Evolutionary conservation across 2,329 filamentous ascomycete species (phyloP), one percentile per base, ranked within the genome.

Genomic region (Dryadomyces quercivorus): DNA sequence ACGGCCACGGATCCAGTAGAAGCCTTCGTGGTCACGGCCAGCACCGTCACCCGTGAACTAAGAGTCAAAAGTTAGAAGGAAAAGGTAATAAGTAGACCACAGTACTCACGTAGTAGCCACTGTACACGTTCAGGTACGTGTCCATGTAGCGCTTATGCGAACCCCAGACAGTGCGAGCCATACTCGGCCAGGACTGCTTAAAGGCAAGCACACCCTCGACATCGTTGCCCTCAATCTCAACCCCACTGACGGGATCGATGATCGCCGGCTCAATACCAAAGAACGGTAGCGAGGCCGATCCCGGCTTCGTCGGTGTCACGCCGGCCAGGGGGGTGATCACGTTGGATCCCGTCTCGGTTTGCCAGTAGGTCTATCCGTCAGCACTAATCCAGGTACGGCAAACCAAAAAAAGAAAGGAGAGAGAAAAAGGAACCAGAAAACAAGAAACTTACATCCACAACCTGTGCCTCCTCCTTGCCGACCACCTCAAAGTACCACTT

Each of bases 1-100:
- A 70, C 93, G 90, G 61, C 93, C 93, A 59, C 93, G 88, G 69
- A 98, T 98, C 93, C 93, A 98, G 82, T 97, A 98, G 77, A 96
- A 98, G 55, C 93, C 93, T 65, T 98, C 93, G 71, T 95, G 87
- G 69, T 98, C 93, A 66, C 93, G 88, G 57, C 88, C 93, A 55
- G 93, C 93, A 66, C 93, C 93, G 67, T 98, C 93, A 56, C 88
- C 88, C 16, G 88, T 93, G 74, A 93, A 94, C 84, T 88, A 15
- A 20, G 20, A 8, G 45, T 22, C 18, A 22, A 5, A 7, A 52
- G 42, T 31, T n/a, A n/a, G n/a, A n/a, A n/a, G n/a, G n/a, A n/a
- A n/a, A 42, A 5, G 8, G 38, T 48, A 13, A 7, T 22, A 38
- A 6, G 36, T 13, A 26, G 42, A 44, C 22, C 9, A 26, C 16